These are phyloP conservation scores for Xerocomellus chrysenteron DNA, from an alignment of 768 basidiomycete species.

Conservation along the genomic window DNA sequence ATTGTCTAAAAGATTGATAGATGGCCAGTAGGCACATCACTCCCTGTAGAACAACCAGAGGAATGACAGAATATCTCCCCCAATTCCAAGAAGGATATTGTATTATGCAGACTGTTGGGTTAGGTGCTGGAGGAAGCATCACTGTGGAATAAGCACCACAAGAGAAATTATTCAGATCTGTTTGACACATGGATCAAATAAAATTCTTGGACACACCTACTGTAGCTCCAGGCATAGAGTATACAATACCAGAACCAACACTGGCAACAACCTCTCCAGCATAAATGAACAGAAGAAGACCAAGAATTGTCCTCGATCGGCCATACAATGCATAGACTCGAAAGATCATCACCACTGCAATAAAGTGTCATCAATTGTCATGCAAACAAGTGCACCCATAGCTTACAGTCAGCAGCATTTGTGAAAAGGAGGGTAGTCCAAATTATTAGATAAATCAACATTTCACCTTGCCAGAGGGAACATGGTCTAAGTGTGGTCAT, in stretches of 20 bases:
- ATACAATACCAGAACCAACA: neutral
- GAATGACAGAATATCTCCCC: neutral
- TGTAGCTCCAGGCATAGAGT: neutral
- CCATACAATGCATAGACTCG: slow-evolving; percentile 11
- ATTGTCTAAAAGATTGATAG: neutral
- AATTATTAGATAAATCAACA: neutral
- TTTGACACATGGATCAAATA: neutral
- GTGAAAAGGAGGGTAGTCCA: neutral
- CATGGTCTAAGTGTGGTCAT: neutral
- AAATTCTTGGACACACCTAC: neutral
- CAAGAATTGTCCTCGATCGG: neutral
- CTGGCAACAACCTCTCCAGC: neutral
- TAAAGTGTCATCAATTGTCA: neutral
- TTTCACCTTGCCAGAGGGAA: neutral
- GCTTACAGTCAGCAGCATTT: slow-evolving; percentile 1
- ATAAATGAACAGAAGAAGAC: slow-evolving; percentile 1
- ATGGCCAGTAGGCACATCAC: slow-evolving; percentile 6
- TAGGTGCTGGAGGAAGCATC: neutral
- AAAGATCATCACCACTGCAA: slow-evolving; percentile 10
- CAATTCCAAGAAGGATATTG: slow-evolving; percentile 5
- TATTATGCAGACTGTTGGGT: neutral
- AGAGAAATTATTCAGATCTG: too few relatives aligned
- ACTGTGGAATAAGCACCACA: neutral
- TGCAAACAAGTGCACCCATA: too few relatives aligned
- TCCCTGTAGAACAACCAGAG: slow-evolving; percentile 1